Conservation (phyloP, 208 protist genomes). For the Angomonas ambiguus region DNA sequence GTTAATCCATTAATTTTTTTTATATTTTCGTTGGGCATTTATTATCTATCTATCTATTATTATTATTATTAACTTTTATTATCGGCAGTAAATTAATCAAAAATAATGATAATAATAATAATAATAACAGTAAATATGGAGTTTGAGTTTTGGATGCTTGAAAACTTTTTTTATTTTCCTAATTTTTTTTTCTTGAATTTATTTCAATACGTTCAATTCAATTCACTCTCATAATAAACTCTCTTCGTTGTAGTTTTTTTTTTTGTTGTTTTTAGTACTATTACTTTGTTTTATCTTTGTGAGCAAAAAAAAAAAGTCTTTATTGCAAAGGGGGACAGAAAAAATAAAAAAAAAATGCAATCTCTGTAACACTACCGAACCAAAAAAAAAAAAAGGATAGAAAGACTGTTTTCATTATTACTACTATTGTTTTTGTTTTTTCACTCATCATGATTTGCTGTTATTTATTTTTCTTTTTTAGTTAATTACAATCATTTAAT, state of each 20-base stretch:
- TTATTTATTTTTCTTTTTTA: constrained; percentile 10
- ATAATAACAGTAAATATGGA: too few species aligned
- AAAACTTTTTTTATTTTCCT: too few species aligned
- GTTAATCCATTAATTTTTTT: constrained; percentile 14
- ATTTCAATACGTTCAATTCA: neutral
- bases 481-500: neutral
- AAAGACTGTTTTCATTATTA: constrained; percentile 7
- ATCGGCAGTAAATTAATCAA: too few species aligned
- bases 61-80: neutral
- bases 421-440: constrained; percentile 3
- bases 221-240: too few species aligned
- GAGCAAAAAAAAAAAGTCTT: neutral
- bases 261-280: constrained; percentile 3
- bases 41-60: neutral
- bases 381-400: constrained; percentile 16
- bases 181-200: neutral
- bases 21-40: constrained; percentile 7
- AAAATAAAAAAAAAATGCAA: neutral
- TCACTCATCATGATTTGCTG: constrained; percentile 13
- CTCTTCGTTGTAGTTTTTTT: neutral
- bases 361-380: neutral
- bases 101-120: neutral
- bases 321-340: neutral
- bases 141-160: constrained; percentile 8
- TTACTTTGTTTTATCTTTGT: constrained; percentile 2